These are phyloP conservation scores for Physaria fendleri DNA, from an alignment of 345 rosid species.

Conservation along the genomic window DNA sequence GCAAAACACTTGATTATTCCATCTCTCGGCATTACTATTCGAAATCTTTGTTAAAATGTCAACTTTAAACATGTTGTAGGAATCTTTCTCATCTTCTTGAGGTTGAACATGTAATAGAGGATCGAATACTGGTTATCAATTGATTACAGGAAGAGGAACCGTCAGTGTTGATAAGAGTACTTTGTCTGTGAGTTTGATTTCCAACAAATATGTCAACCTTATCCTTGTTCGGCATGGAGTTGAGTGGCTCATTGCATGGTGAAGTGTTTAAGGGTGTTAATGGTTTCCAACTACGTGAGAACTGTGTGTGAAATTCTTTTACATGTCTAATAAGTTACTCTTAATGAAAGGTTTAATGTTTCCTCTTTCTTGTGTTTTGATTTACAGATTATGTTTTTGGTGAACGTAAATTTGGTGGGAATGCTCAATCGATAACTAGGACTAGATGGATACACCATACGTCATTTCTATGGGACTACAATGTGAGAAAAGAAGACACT, in stretches of 20 bases:
- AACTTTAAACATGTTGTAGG: conserved; percentile 35
- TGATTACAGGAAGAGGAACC: conserved; percentile 90
- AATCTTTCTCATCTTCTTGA: conserved; percentile 72
- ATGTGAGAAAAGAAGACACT: conserved; percentile 36
- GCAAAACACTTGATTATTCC: conserved; percentile 30
- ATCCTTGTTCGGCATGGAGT: conserved; percentile 80
- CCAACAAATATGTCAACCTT: conserved; percentile 76
- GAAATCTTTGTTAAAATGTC: background rate
- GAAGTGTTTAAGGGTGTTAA: conserved; percentile 48
- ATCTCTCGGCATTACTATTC: no score
- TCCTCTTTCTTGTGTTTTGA: background rate
- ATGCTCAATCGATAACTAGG: conserved; percentile 78
- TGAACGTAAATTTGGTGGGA: conserved; percentile 72
- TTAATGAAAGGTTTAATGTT: background rate
- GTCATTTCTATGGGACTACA: conserved; percentile 73
- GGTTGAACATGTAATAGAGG: conserved; percentile 46
- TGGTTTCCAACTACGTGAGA: conserved; percentile 72
- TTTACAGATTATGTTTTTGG: conserved; percentile 78
- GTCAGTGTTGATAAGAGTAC: conserved; percentile 69
- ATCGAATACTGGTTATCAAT: conserved; percentile 62
- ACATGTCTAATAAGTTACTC: no score
- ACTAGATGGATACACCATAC: conserved; percentile 81
- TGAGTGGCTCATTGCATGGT: conserved; percentile 58
- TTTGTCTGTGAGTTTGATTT: conserved; percentile 70
- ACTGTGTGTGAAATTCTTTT: conserved; percentile 40